phyloP scores from a whole-genome alignment of 441 rosid species.

The Rhodomyrtus psidioides region DNA sequence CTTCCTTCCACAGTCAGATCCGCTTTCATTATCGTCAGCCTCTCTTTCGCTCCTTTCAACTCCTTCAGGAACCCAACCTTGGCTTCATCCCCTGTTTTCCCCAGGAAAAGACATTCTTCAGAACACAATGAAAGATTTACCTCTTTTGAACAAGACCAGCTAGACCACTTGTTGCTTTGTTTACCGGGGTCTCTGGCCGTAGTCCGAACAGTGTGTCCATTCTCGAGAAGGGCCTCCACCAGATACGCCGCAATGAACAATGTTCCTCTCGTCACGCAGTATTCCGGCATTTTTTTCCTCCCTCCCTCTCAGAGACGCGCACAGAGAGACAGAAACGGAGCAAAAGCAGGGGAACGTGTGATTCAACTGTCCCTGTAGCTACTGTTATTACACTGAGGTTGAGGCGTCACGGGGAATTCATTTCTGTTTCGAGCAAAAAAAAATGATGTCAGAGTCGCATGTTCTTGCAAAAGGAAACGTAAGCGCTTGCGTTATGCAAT shows the following conservation, averaged over 20 bases:
- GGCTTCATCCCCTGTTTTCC: conserved; percentile 27
- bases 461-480: no score
- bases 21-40: conserved; percentile 62
- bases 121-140: not conserved
- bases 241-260: conserved; percentile 70
- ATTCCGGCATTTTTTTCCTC: conserved; percentile 43
- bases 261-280: conserved; percentile 79
- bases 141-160: not conserved
- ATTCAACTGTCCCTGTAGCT: not conserved
- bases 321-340: not conserved
- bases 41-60: conserved; percentile 59
- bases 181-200: conserved; percentile 74
- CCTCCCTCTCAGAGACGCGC: not conserved
- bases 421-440: no score
- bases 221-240: conserved; percentile 44
- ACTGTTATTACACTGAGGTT: not conserved
- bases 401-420: no score
- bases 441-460: no score
- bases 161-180: not conserved
- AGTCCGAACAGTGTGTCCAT: conserved; percentile 52
- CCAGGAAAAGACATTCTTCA: not conserved
- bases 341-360: not conserved
- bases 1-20: conserved; percentile 65
- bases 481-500: no score
- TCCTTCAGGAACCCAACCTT: conserved; percentile 55